Evolutionary conservation across 2,329 filamentous ascomycete species (phyloP).

Genomic region (Apiospora arundinis): DNA sequence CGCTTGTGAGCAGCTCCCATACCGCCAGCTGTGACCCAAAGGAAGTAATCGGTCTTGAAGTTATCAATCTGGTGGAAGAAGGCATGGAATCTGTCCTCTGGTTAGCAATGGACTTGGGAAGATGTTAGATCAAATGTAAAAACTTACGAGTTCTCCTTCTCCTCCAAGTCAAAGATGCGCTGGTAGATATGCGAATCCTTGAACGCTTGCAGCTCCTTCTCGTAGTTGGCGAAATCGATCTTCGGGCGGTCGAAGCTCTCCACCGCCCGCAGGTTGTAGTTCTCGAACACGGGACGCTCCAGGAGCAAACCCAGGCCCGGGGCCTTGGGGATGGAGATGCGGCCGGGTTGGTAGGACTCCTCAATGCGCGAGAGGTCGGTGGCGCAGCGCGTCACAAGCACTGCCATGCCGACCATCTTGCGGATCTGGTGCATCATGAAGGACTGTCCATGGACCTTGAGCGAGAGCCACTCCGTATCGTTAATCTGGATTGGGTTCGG

Average conservation of each 20-base stretch:
- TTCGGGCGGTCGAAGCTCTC: slow-evolving; percentile 67
- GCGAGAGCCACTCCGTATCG: slow-evolving; percentile 91
- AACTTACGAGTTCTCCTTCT: slow-evolving; percentile 83
- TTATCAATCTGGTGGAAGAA: slow-evolving; percentile 84
- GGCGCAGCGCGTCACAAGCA: slow-evolving; percentile 83
- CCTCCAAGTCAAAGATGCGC: slow-evolving; percentile 88
- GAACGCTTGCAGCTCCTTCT: slow-evolving; percentile 83
- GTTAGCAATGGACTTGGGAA: not conserved
- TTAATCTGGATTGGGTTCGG: slow-evolving; percentile 80
- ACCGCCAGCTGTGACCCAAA: slow-evolving; percentile 76
- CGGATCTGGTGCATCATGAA: slow-evolving; percentile 99
- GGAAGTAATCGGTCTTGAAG: slow-evolving; percentile 73
- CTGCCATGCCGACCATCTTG: slow-evolving; percentile 96
- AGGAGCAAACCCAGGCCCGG: slow-evolving; percentile 87
- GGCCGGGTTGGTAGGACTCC: slow-evolving; percentile 74
- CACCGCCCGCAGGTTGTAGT: slow-evolving; percentile 79
- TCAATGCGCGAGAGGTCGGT: slow-evolving; percentile 73
- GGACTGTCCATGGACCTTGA: slow-evolving; percentile 96
- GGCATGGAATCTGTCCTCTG: slow-evolving; percentile 66
- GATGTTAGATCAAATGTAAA: slow-evolving; percentile 1
- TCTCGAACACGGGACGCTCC: slow-evolving; percentile 89
- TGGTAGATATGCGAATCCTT: slow-evolving; percentile 93
- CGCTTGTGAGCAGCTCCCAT: slow-evolving; percentile 64
- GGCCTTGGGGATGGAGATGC: slow-evolving; percentile 91
- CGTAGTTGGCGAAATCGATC: slow-evolving; percentile 80